These are phyloP conservation scores for Przewalskia tangutica DNA, from an alignment of 257 asterid species.

Conservation along the genomic window DNA sequence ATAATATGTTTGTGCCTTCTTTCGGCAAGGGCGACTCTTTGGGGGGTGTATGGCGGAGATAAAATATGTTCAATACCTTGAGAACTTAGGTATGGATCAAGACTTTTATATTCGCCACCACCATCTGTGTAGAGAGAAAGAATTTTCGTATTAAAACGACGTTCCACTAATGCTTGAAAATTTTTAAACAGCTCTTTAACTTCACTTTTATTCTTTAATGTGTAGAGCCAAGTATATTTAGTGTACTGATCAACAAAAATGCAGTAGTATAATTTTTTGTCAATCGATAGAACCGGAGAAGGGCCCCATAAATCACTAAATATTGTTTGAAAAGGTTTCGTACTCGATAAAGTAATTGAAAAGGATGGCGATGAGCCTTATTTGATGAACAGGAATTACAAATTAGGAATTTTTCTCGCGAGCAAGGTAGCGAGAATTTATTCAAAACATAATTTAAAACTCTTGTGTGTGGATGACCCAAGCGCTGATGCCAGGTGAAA, in stretches of 20 bases:
- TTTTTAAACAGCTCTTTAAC: background rate
- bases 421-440: background rate
- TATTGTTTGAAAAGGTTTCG: too few species aligned
- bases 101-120: background rate
- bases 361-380: background rate
- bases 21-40: background rate
- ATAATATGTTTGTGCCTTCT: background rate
- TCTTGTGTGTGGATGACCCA: too few species aligned
- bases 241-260: too few species aligned
- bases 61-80: background rate
- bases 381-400: background rate
- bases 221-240: too few species aligned
- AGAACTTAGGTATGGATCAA: background rate
- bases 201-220: too few species aligned
- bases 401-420: too few species aligned
- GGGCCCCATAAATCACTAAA: too few species aligned
- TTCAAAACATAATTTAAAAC: too few species aligned
- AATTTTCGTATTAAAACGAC: background rate
- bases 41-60: background rate
- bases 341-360: too few species aligned
- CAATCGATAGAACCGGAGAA: too few species aligned
- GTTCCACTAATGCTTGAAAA: background rate
- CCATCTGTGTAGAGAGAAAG: background rate
- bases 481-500: background rate
- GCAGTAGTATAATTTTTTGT: too few species aligned